Evolutionary conservation across 2,329 filamentous ascomycete genomes (phyloP), one percentile per base, ranked within the genome.

Genomic region (Ophiosphaerella korrae): DNA sequence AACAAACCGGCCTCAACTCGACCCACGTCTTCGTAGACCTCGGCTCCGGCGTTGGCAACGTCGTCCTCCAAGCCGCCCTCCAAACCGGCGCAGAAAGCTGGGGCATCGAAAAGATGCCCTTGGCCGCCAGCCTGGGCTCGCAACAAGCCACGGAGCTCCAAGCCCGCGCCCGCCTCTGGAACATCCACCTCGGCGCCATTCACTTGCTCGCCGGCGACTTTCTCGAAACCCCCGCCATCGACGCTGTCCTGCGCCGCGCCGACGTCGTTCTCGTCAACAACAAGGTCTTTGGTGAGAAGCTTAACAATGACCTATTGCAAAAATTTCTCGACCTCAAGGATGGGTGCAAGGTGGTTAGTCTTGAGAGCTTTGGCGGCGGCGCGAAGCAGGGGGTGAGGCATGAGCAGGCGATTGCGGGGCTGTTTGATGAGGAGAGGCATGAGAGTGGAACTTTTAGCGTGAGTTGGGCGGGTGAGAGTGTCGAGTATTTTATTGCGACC

Each of bases 221-320:
- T 67, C 84, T 92, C 8, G 84, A 86, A 58, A 89, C 88, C 60
- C 72, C 82, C 13, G 80, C 81, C 50, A 90, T 97, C 42, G 81
- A 87, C 52, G 82, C 85, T 21, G 87, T 87, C 7, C 81, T 99
- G 42, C 88, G 88, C 72, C 85, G 87, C 47, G 93, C 94, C 1
- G 94, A 99, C 70, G 92, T 97, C n/a, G 85, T 99, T 14, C 83
- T 99, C 23, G 93, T 97, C 64, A 99, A 99, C 79, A 99, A 99
- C 76, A 92, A 97, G 75, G 94, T 92, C 2, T 99, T 99, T 75
- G 92, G 88, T 5, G 88, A 92, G 12, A 82, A 88, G 62, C 83
- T 97, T 48, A 99, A 97, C 75, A 88, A 90, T 67, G 84, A 86
- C 55, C 80, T 99, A 39, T 85, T 93, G 60, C 86, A 90, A 63